Percentiles rank a stretch among this genome's conserved stretches.
phyloP scores from a whole-genome alignment of 495 filamentous ascomycete species.

The Venustampulla echinocandica region DNA sequence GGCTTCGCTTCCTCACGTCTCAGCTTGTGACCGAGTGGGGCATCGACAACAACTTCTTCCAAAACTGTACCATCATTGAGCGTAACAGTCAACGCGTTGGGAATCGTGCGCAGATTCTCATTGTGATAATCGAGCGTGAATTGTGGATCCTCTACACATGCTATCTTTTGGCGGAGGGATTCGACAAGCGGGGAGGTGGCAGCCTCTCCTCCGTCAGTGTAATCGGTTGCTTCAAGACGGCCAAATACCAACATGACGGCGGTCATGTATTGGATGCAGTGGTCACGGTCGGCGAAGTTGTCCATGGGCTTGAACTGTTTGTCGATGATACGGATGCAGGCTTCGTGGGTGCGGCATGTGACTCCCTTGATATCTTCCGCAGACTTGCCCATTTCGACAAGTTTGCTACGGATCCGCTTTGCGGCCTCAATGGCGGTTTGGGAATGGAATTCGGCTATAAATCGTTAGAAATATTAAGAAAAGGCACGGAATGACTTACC shows the following conservation, averaged over 20 bases:
- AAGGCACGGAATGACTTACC: constrained; percentile 41
- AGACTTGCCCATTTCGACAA: constrained; percentile 78
- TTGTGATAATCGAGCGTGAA: constrained; percentile 94
- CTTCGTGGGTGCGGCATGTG: constrained; percentile 93
- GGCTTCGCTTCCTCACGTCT: constrained; percentile 95
- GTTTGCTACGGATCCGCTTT: constrained; percentile 72
- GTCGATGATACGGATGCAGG: constrained; percentile 97
- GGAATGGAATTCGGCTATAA: constrained; percentile 90
- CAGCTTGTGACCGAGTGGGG: constrained; percentile 85
- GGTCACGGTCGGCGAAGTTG: constrained; percentile 98
- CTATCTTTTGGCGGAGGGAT: constrained; percentile 80
- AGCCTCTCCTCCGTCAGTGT: constrained; percentile 83
- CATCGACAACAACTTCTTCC: constrained; percentile 87
- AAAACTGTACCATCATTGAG: constrained; percentile 92
- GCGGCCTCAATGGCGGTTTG: constrained; percentile 96
- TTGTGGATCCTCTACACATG: constrained; percentile 89
- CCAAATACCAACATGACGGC: constrained; percentile 90
- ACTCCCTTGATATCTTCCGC: constrained; percentile 90
- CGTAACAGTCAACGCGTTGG: constrained; percentile 88
- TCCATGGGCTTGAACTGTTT: constrained; percentile 99
- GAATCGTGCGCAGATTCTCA: constrained; percentile 84
- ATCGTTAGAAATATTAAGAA: constrained; percentile 7
- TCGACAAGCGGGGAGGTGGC: constrained; percentile 86
- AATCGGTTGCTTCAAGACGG: constrained; percentile 84
- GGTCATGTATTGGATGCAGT: constrained; percentile 99